Conservation (phyloP, 805 yeast species). For the Scheffersomyces stipitis region DNA sequence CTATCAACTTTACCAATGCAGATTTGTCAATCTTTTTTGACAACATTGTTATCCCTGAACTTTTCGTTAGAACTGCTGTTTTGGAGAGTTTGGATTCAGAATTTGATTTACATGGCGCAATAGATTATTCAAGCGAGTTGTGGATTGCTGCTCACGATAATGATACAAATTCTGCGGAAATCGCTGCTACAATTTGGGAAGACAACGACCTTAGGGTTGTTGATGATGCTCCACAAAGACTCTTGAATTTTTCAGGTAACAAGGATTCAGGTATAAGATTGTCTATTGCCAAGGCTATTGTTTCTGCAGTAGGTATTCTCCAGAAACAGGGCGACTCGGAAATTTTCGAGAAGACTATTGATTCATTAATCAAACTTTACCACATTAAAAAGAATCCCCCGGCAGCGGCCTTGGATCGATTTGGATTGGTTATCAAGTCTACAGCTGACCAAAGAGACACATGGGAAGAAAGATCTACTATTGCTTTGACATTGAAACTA, state of each 20-base stretch:
- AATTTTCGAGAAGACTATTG: constrained; percentile 35
- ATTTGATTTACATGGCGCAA: constrained; percentile 54
- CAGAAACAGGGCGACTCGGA: constrained; percentile 17
- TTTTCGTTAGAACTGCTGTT: constrained; percentile 74
- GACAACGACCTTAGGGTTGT: constrained; percentile 63
- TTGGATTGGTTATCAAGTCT: constrained; percentile 70
- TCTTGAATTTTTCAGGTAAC: constrained; percentile 52
- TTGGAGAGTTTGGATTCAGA: constrained; percentile 87
- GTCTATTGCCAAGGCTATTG: constrained; percentile 70
- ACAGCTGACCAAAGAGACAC: constrained; percentile 63
- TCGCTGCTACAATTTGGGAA: constrained; percentile 83
- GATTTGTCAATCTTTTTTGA: constrained; percentile 63
- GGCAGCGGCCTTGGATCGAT: constrained; percentile 72
- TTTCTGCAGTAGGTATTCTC: constrained; percentile 49
- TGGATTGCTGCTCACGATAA: constrained; percentile 80
- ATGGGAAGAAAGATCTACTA: constrained; percentile 85
- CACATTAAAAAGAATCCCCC: constrained; percentile 66
- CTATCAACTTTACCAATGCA: constrained; percentile 53
- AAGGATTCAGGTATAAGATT: constrained; percentile 66
- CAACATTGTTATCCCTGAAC: constrained; percentile 57
- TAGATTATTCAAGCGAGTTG: constrained; percentile 60
- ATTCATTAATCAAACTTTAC: constrained; percentile 55
- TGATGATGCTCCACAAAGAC: constrained; percentile 41
- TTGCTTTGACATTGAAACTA: constrained; percentile 64
- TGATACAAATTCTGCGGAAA: constrained; percentile 56